Percentiles rank a stretch among this genome's conserved stretches.
These are phyloP conservation scores for Poteriospumella lacustris DNA, from an alignment of 108 stramenopile species.

Conservation along the genomic window DNA sequence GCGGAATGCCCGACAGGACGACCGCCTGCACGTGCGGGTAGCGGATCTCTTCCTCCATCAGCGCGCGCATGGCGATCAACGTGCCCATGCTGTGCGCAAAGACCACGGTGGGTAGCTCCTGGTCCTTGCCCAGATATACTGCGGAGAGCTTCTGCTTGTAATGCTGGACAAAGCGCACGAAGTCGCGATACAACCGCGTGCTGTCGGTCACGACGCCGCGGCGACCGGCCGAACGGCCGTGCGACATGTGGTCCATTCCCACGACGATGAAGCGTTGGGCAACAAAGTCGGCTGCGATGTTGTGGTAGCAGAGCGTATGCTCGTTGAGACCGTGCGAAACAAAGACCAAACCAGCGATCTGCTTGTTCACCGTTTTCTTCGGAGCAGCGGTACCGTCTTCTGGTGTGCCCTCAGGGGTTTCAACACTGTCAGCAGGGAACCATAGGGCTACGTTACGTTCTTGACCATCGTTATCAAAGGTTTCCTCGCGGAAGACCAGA, in stretches of 20 bases:
- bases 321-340: slow-evolving; percentile 16
- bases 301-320: slow-evolving; percentile 10
- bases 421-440: too few species aligned
- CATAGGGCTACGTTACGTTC: too few species aligned
- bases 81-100: slow-evolving; percentile 21
- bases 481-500: too few species aligned
- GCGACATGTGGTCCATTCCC: neutral
- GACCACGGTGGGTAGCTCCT: neutral
- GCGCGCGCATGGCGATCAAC: neutral
- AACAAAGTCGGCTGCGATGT: neutral
- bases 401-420: too few species aligned
- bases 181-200: neutral
- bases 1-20: neutral
- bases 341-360: too few species aligned
- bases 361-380: too few species aligned
- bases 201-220: neutral
- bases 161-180: neutral
- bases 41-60: neutral
- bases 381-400: too few species aligned
- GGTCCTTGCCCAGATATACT: too few species aligned
- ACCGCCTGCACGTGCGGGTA: too few species aligned
- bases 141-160: neutral
- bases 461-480: too few species aligned
- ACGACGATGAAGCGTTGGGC: neutral
- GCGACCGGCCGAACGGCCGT: neutral